Evolutionary conservation across 345 rosid genomes (phyloP), one percentile per base, ranked within the genome.

Genomic region (Eucalyptus urophylla): DNA sequence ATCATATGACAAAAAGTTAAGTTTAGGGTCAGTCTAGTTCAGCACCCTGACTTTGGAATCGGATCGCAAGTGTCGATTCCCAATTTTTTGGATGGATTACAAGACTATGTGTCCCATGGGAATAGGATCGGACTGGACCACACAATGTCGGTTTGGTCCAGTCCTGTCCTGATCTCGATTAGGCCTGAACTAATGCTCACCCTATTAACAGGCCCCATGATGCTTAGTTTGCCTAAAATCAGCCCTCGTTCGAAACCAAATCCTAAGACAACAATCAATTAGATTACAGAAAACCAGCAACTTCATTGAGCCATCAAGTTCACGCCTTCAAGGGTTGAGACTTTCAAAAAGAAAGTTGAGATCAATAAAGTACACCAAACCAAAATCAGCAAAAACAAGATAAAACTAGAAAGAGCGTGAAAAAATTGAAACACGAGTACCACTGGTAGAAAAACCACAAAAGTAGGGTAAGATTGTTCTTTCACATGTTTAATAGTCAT

Each of bases 91-190:
- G 13, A 56, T 24, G 13, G 6, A 4, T 8, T 8, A 24, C 3
- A 4, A 0, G 29, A 56, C 13, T 1, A 24, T 24, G 29, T 56
- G 29, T 24, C 29, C 13, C 62, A 56, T 4, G 13, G 29, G 62
- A 56, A 56, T 56, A 56, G 62, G 3, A 56, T 56, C 62, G 0
- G 1, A 24, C 6, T 56, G 1, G 29, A 56, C 62, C 62, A 56
- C 27, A 21, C 27, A 22, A 22, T 56, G 13, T 56, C 0, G 3
- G 29, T 56, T 56, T 24, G 29, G 29, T 56, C 62, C 3, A 0
- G 1, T 56, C 27, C 3, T 1, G 6, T 56, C 29, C 0, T 56
- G 1, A 56, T 56, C 62, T 56, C 29, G 3, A 22, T 22, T 9
- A 8, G 62, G 0, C 58, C 24, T 53, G 11, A 53, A 53, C 5